These are phyloP conservation scores for Lentinula novae-zelandiae DNA, from an alignment of 1,284 basidiomycete species.

Conservation along the genomic window DNA sequence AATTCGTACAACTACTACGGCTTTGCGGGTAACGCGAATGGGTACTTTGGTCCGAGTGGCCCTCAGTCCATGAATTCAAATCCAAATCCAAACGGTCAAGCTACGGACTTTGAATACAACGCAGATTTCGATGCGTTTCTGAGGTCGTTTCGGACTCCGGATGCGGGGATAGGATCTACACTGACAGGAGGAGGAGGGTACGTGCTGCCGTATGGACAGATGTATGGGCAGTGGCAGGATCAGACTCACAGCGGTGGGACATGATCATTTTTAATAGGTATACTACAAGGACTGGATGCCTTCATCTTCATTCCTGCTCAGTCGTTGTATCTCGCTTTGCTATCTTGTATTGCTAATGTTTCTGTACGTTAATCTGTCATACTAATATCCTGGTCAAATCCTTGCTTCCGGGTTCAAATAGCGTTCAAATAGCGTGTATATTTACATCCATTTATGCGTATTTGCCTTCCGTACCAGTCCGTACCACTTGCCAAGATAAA, in stretches of 20 bases:
- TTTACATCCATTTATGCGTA: not conserved
- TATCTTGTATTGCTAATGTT: not conserved
- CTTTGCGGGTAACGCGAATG: not conserved
- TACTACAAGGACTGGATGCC: not conserved
- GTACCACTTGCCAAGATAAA: not conserved
- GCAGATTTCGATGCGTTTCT: not conserved
- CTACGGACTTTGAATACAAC: not conserved
- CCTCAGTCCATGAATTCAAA: not conserved
- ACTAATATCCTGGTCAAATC: not conserved
- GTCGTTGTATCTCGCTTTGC: not conserved
- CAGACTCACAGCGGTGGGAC: not conserved
- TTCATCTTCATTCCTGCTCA: not conserved
- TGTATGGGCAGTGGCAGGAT: slow-evolving; percentile 2
- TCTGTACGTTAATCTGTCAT: not conserved
- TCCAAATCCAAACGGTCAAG: not conserved
- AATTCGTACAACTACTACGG: not conserved
- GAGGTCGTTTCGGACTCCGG: not conserved
- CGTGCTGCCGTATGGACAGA: slow-evolving; percentile 3
- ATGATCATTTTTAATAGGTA: not conserved
- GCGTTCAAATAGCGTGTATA: not conserved
- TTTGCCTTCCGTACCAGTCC: not conserved
- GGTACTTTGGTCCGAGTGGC: not conserved
- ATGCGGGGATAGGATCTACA: not conserved
- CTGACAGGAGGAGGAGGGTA: not conserved
- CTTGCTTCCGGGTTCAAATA: not conserved